Evolutionary conservation across 805 yeast genomes (phyloP).

Genomic region (Candida manassasensis): DNA sequence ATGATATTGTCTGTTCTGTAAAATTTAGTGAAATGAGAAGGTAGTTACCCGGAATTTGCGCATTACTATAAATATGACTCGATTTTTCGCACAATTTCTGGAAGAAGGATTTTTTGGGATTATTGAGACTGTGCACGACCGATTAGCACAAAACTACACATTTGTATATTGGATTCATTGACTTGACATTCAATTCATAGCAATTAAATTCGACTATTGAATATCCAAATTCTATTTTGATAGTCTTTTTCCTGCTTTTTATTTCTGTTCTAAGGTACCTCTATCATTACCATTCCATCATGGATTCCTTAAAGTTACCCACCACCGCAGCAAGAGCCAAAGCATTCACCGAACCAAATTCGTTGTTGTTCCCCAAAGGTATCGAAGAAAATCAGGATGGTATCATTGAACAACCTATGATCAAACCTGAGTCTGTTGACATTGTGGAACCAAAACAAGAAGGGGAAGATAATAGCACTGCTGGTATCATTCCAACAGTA

Average conservation of each 20-base stretch:
- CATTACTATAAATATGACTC: constrained; percentile 15
- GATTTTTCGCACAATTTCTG: constrained; percentile 9
- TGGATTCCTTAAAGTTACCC: constrained; percentile 74
- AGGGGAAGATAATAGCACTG: constrained; percentile 68
- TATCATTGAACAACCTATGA: constrained; percentile 4
- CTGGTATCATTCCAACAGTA: constrained; percentile 93
- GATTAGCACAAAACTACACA: constrained; percentile 7
- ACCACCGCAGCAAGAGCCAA: constrained; percentile 75
- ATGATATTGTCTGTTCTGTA: no score
- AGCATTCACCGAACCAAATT: constrained; percentile 63
- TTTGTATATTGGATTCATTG: constrained; percentile 35
- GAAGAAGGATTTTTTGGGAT: background rate
- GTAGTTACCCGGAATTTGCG: constrained; percentile 17
- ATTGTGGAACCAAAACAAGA: constrained; percentile 37
- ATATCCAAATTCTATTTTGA: background rate
- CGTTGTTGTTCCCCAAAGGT: constrained; percentile 60
- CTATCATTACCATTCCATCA: constrained; percentile 15
- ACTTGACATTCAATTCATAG: constrained; percentile 25
- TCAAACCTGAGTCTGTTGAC: constrained; percentile 13
- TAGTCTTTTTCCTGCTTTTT: background rate
- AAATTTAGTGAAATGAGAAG: no score
- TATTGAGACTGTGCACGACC: constrained; percentile 3
- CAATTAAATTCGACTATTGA: background rate
- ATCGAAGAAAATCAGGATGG: constrained; percentile 19
- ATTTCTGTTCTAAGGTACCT: background rate